phyloP scores from a whole-genome alignment of 352 stramenopile species.

The Hyaloperonospora brassicae region DNA sequence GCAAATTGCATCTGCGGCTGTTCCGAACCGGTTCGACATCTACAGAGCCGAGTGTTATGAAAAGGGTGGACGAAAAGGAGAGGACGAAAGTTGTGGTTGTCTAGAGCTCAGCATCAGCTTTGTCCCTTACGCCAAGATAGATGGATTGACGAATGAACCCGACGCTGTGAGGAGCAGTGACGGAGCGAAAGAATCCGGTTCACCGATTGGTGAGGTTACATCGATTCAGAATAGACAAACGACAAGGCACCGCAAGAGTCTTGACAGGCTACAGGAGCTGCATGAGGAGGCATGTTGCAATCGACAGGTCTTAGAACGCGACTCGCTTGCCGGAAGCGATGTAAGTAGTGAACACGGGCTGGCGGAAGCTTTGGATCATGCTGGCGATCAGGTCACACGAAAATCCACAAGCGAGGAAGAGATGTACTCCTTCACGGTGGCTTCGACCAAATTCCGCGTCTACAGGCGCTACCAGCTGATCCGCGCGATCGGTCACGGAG shows the following conservation, averaged over 20 bases:
- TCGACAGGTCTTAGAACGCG: slow-evolving; percentile 29
- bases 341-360: slow-evolving; percentile 14
- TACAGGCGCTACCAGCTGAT: slow-evolving; percentile 82
- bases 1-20: slow-evolving; percentile 54
- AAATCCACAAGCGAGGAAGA: slow-evolving; percentile 29
- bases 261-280: slow-evolving; percentile 61
- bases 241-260: slow-evolving; percentile 61
- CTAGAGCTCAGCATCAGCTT: slow-evolving; percentile 81
- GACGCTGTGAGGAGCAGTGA: slow-evolving; percentile 19
- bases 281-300: slow-evolving; percentile 61
- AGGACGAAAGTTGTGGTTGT: slow-evolving; percentile 37
- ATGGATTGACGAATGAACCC: slow-evolving; percentile 32
- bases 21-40: slow-evolving; percentile 76
- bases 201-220: slow-evolving; percentile 15
- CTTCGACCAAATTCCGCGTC: slow-evolving; percentile 78
- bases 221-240: slow-evolving; percentile 21
- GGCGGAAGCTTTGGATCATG: slow-evolving; percentile 10
- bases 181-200: slow-evolving; percentile 17
- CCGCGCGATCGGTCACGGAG: slow-evolving; percentile 68
- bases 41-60: slow-evolving; percentile 45
- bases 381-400: slow-evolving; percentile 13
- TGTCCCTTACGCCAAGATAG: slow-evolving; percentile 49
- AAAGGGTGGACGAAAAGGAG: slow-evolving; percentile 12
- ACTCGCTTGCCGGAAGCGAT: slow-evolving; percentile 18
- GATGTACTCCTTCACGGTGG: slow-evolving; percentile 82